Evolutionary conservation across 169 alveolate species (phyloP), one percentile per base, ranked within the genome.

Genomic region (Eimeria falciformis): DNA sequence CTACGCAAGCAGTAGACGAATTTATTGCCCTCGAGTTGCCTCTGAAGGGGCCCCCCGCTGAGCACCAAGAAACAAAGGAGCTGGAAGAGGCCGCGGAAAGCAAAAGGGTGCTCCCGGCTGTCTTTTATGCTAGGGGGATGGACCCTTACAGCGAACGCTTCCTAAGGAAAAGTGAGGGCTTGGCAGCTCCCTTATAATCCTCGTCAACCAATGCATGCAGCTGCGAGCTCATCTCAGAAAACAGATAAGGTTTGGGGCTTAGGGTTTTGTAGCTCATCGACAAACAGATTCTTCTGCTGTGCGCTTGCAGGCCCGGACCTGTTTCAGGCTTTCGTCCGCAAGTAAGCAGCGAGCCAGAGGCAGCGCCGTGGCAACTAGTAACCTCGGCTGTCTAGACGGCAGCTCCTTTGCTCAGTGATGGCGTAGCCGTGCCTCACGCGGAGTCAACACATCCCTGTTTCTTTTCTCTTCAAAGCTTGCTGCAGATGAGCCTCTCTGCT

Each of bases 221-320:
- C n/a, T n/a, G n/a, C n/a, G n/a, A n/a, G n/a, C n/a, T n/a, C n/a
- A n/a, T n/a, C n/a, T n/a, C n/a, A n/a, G n/a, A n/a, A n/a, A n/a
- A n/a, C n/a, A n/a, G n/a, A 14, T 12, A 66, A 58, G 77, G 40
- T 66, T 66, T 66, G 27, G 77, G 6, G 77, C 27, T n/a, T 66
- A 66, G 18, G 77, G 18, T n/a, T 40, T 27, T 58, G 71, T 27
- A 27, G 71, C 62, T 50, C 62, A 14, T 14, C 62, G 62, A 50
- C n/a, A 58, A 5, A 21, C 33, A 14, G 71, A 14, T 58, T 14
- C 71, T 14, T 58, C 71, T 58, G 71, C 71, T 58, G 71, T 21
- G 71, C 27, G 25, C 71, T n/a, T 71, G 55, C 82, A 71, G 82
- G 58, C 6, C 82, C 82, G 14, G 82, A 71, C 56, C 29, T 37